Evolutionary conservation across 306 rosid species (phyloP).

Genomic region (Hippophae tibetana): DNA sequence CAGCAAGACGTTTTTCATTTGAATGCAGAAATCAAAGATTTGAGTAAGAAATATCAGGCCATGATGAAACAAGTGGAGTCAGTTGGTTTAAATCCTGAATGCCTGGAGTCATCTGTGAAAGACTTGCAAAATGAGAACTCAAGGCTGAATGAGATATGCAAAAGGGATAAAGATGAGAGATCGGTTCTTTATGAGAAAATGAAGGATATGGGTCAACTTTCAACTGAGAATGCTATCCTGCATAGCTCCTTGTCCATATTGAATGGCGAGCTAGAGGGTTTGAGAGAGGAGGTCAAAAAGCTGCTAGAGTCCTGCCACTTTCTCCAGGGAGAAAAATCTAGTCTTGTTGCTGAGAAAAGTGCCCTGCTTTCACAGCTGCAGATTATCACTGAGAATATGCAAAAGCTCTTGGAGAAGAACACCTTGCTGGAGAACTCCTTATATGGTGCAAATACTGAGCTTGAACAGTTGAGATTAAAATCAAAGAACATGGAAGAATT

Average conservation of each 20-base stretch:
- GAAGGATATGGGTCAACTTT: constrained; percentile 48
- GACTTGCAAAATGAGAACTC: constrained; percentile 61
- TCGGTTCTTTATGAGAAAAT: constrained; percentile 60
- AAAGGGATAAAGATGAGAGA: constrained; percentile 50
- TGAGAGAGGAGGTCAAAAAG: constrained; percentile 42
- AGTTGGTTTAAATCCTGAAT: constrained; percentile 60
- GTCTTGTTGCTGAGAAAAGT: constrained; percentile 59
- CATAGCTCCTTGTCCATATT: constrained; percentile 54
- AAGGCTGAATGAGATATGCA: constrained; percentile 51
- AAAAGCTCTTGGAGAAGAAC: constrained; percentile 69
- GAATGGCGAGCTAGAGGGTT: constrained; percentile 50
- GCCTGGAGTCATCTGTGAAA: constrained; percentile 53
- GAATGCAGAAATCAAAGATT: constrained; percentile 58
- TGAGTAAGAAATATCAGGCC: constrained; percentile 51
- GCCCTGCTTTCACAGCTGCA: constrained; percentile 72
- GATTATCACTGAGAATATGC: constrained; percentile 73
- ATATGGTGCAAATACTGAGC: constrained; percentile 63
- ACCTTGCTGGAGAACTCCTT: constrained; percentile 65
- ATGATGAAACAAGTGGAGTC: constrained; percentile 59
- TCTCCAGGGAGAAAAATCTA: constrained; percentile 70
- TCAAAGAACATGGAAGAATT: constrained; percentile 76
- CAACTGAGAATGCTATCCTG: constrained; percentile 47
- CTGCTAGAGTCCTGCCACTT: constrained; percentile 57
- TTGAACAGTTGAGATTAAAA: constrained; percentile 66
- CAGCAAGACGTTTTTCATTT: constrained; percentile 47